Percentiles rank a stretch among this genome's conserved stretches.
Conservation (phyloP, 169 alveolate genomes). For the Cryptosporidium xiaoi region DNA sequence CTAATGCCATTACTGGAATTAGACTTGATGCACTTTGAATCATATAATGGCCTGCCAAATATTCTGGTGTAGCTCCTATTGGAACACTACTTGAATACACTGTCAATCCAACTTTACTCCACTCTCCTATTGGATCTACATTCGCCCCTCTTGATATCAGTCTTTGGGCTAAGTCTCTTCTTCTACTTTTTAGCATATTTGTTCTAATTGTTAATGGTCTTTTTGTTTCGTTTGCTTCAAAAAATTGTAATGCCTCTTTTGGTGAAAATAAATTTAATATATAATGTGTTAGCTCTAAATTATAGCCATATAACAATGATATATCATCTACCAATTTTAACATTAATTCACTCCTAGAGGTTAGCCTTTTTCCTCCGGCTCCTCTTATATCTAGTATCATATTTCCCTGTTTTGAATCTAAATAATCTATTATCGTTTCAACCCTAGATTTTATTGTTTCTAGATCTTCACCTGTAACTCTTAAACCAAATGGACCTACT, state of each 20-base stretch:
- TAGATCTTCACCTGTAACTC: slow-evolving; percentile 83
- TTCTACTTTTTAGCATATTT: slow-evolving; percentile 91
- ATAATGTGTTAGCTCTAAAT: slow-evolving; percentile 88
- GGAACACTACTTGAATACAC: slow-evolving; percentile 93
- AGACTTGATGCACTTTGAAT: slow-evolving; percentile 94
- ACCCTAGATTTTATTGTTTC: slow-evolving; percentile 81
- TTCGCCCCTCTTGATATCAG: slow-evolving; percentile 93
- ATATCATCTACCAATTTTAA: slow-evolving; percentile 82
- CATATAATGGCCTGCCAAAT: slow-evolving; percentile 96
- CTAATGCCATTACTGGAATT: slow-evolving; percentile 94
- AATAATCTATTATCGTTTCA: slow-evolving; percentile 80
- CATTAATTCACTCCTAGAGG: slow-evolving; percentile 76
- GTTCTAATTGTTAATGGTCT: slow-evolving; percentile 92
- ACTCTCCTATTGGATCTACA: slow-evolving; percentile 93
- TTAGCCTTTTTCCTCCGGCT: slow-evolving; percentile 5
- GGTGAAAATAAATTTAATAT: slow-evolving; percentile 90
- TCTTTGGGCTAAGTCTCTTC: slow-evolving; percentile 92
- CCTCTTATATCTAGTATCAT: slow-evolving; percentile 49
- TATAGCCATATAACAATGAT: slow-evolving; percentile 89
- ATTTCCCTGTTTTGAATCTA: slow-evolving; percentile 75
- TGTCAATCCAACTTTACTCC: slow-evolving; percentile 94
- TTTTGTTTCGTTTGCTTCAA: slow-evolving; percentile 91
- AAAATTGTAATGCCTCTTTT: slow-evolving; percentile 90
- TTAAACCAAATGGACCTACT: slow-evolving; percentile 79
- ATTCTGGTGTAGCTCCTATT: slow-evolving; percentile 97